phyloP scores from a whole-genome alignment of 352 stramenopile species.

The Phytophthora fragariae region DNA sequence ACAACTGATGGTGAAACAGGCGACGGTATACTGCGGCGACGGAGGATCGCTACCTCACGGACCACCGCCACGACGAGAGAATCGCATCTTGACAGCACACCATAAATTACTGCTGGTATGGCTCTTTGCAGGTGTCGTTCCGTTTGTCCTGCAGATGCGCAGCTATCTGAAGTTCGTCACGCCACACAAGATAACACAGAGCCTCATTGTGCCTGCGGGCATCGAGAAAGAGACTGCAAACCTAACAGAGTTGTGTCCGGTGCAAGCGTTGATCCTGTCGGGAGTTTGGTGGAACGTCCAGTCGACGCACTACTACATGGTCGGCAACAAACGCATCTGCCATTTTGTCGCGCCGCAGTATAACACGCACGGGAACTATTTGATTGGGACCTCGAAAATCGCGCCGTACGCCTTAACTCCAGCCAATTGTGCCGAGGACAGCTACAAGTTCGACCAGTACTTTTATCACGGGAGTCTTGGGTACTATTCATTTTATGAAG shows the following conservation, averaged over 20 bases:
- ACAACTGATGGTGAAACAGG: constrained; percentile 13
- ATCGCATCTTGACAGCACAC: not conserved
- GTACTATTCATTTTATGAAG: constrained; percentile 21
- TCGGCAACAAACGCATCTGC: constrained; percentile 11
- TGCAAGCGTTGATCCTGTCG: constrained; percentile 18
- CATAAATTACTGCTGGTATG: constrained; percentile 22
- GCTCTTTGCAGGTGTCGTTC: constrained; percentile 16
- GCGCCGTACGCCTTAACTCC: constrained; percentile 10
- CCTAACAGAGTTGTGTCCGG: constrained; percentile 13
- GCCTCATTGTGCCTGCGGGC: constrained; percentile 10
- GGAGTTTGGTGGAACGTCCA: constrained; percentile 27
- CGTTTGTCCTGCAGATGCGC: constrained; percentile 25
- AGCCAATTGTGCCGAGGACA: constrained; percentile 18
- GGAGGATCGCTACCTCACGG: constrained; percentile 12
- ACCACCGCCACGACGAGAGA: not conserved
- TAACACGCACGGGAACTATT: constrained; percentile 22
- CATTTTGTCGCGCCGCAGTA: constrained; percentile 32
- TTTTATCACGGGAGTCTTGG: constrained; percentile 28
- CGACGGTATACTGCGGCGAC: constrained; percentile 7
- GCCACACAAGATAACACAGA: constrained; percentile 32
- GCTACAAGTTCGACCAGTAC: constrained; percentile 18
- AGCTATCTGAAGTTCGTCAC: constrained; percentile 33
- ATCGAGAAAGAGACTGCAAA: constrained; percentile 4
- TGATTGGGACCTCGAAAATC: constrained; percentile 8
- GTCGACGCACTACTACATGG: constrained; percentile 26